Base-by-base conservation (phyloP, 139 green algal species). In the Picochlorum sp. region DNA sequence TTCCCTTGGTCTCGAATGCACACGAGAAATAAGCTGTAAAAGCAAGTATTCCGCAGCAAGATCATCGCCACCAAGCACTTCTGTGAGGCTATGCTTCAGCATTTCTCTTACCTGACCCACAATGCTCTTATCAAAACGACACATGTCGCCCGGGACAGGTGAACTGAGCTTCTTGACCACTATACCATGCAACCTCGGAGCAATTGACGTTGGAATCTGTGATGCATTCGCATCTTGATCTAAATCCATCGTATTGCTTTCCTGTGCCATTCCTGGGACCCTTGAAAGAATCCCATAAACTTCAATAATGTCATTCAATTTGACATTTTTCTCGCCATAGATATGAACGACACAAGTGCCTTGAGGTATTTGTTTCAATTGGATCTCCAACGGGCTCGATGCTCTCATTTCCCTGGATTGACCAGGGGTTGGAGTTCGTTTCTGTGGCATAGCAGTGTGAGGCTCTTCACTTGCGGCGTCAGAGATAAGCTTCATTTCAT, bases 41-140 rank as follows among this genome's bases (percentile, higher is more conserved):
- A 93, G 70, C 38, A 89, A 41, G 63, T 88, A 92, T 76, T 92
- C 85, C 6, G 86, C 86, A 18, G 81, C 81, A 45, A 93, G 70
- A 26, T 50, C 45, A 67, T 93, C 85, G 6, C 83, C 83, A 14
- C 77, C 83, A 4, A 92, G 71, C 16, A 77, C 70, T 41, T 56
- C 45, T 4, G 63, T 72, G 8, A 76, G 63, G 44, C 71, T 66
- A n/a, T 65, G 63, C 23, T 71, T 37, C 6, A 37, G 47, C 13
- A 64, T 31, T 4, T 21, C 31, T 0, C 70, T 63, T 0, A 57
- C 64, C 15, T 62, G 30, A 0, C 24, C 37, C 20, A 69, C 15
- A 2, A 21, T 21, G 0, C 15, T 18, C 6, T 9, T 18, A 31
- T 52, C 44, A 28, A 50, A n/a, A 9, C 21, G 21, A 28, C 15